These are phyloP conservation scores for Trichoderma afroharzianum DNA, from an alignment of 2,329 filamentous ascomycete genomes.

Conservation along the genomic window DNA sequence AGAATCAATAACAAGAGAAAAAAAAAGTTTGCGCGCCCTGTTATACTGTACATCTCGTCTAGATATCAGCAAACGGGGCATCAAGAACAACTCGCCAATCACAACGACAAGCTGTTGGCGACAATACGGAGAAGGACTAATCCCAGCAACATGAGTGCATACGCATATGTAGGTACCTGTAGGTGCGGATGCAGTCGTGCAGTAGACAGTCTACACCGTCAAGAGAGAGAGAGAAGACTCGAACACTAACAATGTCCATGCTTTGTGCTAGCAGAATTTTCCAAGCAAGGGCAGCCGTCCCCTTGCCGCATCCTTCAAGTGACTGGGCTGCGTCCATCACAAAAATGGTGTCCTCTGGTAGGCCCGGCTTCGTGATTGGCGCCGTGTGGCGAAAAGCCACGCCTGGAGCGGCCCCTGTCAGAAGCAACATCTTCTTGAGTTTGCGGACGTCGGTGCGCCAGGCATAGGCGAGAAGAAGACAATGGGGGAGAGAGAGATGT, in stretches of 20 bases:
- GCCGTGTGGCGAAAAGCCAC: conserved; percentile 11
- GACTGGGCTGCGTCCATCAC: conserved; percentile 13
- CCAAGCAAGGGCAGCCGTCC: conserved; percentile 8
- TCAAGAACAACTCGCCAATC: not conserved
- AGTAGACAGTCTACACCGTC: not conserved
- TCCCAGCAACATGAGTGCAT: not conserved
- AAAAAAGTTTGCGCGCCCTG: not conserved
- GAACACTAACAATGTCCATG: not conserved
- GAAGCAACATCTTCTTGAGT: not conserved
- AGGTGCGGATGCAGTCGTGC: conserved; percentile 10
- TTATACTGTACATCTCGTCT: not conserved
- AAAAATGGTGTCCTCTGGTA: conserved; percentile 6
- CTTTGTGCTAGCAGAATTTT: not conserved
- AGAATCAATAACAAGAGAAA: not conserved
- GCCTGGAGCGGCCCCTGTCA: not conserved
- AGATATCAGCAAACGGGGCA: not conserved
- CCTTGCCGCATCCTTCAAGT: not conserved
- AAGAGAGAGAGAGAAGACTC: not conserved
- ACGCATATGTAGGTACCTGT: conserved; percentile 1
- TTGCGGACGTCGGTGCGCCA: not conserved
- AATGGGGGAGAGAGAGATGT: not conserved
- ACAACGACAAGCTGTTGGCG: not conserved
- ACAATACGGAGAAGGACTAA: not conserved
- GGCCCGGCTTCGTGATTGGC: conserved; percentile 12
- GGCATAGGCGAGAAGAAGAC: not conserved